Percentiles rank a stretch among this genome's conserved stretches.
These are phyloP conservation scores for Coemansia sp. DNA, from an alignment of 192 early-diverging fungal genomes.

Conservation along the genomic window DNA sequence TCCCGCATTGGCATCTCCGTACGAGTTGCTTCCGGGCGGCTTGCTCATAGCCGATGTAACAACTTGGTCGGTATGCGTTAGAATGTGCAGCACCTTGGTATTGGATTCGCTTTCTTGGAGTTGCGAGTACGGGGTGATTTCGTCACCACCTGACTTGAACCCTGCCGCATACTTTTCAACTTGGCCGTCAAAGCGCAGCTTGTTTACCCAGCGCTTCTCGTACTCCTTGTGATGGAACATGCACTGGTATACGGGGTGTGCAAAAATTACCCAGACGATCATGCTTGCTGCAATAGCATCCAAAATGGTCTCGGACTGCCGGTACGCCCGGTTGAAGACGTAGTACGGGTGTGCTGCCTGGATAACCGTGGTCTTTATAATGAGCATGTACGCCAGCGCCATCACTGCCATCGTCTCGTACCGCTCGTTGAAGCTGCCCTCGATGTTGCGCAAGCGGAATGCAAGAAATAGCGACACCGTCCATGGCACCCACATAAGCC, in stretches of 20 bases:
- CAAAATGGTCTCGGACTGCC: conserved; percentile 25
- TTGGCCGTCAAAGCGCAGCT: conserved; percentile 35
- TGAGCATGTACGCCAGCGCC: conserved; percentile 18
- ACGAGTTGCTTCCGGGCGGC: neutral
- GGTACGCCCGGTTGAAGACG: neutral
- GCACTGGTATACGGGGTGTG: conserved; percentile 41
- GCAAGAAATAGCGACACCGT: conserved; percentile 1
- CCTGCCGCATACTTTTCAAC: conserved; percentile 1
- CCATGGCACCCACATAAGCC: conserved; percentile 30
- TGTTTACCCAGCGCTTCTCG: conserved; percentile 34
- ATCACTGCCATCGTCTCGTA: conserved; percentile 33
- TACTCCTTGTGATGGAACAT: conserved; percentile 39
- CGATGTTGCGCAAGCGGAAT: conserved; percentile 34
- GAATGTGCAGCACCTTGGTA: conserved; percentile 3
- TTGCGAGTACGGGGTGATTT: conserved; percentile 24
- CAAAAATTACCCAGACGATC: conserved; percentile 39
- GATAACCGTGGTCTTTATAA: conserved; percentile 27
- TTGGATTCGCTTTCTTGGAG: conserved; percentile 4
- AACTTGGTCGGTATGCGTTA: neutral
- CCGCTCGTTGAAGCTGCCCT: conserved; percentile 45
- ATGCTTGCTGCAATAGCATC: conserved; percentile 35
- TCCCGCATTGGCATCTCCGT: conserved; percentile 3
- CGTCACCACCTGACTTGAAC: conserved; percentile 3
- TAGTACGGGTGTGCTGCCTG: conserved; percentile 14
- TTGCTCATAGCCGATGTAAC: neutral